Conservation (phyloP, 805 yeast genomes). For the Hagleromyces aurorensis region DNA sequence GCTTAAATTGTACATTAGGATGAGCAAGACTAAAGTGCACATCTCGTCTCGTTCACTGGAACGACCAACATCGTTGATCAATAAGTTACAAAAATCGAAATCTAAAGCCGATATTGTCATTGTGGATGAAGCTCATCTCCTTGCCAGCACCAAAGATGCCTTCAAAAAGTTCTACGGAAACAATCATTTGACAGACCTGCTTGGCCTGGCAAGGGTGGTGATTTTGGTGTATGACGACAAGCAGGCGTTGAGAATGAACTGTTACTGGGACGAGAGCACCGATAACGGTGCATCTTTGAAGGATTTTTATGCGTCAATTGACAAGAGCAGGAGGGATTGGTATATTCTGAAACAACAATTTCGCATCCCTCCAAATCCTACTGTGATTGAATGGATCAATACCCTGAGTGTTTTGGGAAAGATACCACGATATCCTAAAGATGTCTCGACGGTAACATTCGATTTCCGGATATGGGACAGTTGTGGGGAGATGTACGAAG, state of each 20-base stretch:
- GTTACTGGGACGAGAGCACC: constrained; percentile 34
- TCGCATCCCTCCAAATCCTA: constrained; percentile 35
- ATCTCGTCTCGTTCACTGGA: constrained; percentile 34
- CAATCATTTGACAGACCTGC: constrained; percentile 36
- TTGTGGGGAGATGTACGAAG: constrained; percentile 36
- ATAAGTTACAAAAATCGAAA: constrained; percentile 26
- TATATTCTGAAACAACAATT: constrained; percentile 35
- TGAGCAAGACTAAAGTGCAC: constrained; percentile 33
- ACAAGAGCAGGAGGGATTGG: constrained; percentile 19
- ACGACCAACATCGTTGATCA: constrained; percentile 39
- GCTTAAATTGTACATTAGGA: constrained; percentile 37
- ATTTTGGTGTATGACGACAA: constrained; percentile 40
- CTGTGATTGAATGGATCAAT: constrained; percentile 36
- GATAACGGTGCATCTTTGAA: constrained; percentile 34
- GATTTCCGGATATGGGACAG: constrained; percentile 36
- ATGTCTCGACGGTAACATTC: constrained; percentile 11
- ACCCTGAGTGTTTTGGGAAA: constrained; percentile 30
- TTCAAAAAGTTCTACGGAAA: constrained; percentile 38
- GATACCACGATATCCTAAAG: constrained; percentile 31
- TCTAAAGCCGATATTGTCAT: constrained; percentile 33
- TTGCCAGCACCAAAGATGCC: constrained; percentile 38
- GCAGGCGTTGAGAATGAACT: constrained; percentile 40
- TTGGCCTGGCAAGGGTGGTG: constrained; percentile 33
- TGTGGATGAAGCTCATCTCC: constrained; percentile 40
- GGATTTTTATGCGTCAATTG: constrained; percentile 15